phyloP scores from a whole-genome alignment of 164 flowering plant species.

The Cinnamomum micranthum region DNA sequence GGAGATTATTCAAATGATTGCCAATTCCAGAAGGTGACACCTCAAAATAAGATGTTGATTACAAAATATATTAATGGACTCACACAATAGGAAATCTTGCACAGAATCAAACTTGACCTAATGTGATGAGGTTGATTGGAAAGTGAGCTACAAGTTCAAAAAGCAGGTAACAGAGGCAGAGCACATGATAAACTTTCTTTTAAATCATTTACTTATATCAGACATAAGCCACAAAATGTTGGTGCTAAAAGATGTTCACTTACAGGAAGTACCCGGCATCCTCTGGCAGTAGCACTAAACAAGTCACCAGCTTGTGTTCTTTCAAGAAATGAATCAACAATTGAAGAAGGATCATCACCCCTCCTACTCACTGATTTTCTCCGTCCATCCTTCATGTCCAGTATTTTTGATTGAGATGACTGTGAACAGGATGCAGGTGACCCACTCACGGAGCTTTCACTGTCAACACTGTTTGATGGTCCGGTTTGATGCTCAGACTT shows the following conservation, averaged over 20 bases:
- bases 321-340: slow-evolving; percentile 44
- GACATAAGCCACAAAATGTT: too few relatives aligned
- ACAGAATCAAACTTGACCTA: too few relatives aligned
- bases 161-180: neutral
- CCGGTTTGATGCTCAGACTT: slow-evolving; percentile 50
- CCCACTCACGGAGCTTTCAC: slow-evolving; percentile 54
- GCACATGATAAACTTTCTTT: neutral
- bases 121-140: neutral
- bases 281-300: slow-evolving; percentile 48
- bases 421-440: slow-evolving; percentile 67
- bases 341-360: slow-evolving; percentile 38
- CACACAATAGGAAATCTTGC: too few relatives aligned
- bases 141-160: neutral
- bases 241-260: slow-evolving; percentile 16
- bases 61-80: neutral
- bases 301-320: slow-evolving; percentile 76
- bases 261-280: slow-evolving; percentile 50
- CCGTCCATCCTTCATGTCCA: slow-evolving; percentile 42
- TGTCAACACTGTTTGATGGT: slow-evolving; percentile 39
- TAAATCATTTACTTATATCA: neutral
- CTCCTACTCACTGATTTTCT: slow-evolving; percentile 57
- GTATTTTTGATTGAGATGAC: slow-evolving; percentile 40
- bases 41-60: neutral
- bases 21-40: neutral
- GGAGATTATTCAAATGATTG: too few relatives aligned